Conservation (phyloP, 331 rosid species). For the Ulmus americana region DNA sequence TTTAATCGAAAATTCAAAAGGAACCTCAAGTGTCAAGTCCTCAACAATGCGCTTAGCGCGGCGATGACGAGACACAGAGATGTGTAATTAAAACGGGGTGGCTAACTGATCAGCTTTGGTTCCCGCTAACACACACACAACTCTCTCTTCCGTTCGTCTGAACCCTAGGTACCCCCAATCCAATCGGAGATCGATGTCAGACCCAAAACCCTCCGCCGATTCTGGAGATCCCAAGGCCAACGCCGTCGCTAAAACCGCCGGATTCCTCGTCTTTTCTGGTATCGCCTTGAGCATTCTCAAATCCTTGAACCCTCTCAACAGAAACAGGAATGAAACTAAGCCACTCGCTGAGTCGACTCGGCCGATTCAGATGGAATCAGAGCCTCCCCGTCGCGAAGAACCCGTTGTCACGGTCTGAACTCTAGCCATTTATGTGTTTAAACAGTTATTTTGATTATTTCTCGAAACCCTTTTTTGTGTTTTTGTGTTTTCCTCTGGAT, state of each 20-base stretch:
- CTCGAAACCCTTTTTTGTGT: slow-evolving; percentile 1
- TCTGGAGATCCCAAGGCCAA: slow-evolving; percentile 15
- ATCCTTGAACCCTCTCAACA: slow-evolving; percentile 21
- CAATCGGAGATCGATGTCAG: slow-evolving; percentile 11
- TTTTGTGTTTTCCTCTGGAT: background rate
- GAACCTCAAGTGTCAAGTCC: too few relatives aligned
- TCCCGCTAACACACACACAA: too few relatives aligned
- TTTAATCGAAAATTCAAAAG: too few relatives aligned
- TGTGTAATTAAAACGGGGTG: too few relatives aligned
- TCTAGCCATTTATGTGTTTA: background rate
- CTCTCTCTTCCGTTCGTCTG: too few relatives aligned
- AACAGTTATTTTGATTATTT: background rate
- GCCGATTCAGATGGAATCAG: slow-evolving; percentile 1
- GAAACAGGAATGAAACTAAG: slow-evolving; percentile 5
- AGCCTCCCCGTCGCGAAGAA: slow-evolving; percentile 14
- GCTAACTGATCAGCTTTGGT: too few relatives aligned
- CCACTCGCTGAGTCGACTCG: slow-evolving; percentile 17
- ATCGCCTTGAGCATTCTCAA: slow-evolving; percentile 29
- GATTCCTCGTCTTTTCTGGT: slow-evolving; percentile 24
- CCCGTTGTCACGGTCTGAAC: slow-evolving; percentile 11
- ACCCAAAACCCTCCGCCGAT: slow-evolving; percentile 11
- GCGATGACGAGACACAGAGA: too few relatives aligned
- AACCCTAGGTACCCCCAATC: slow-evolving; percentile 9
- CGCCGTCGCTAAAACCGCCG: slow-evolving; percentile 18
- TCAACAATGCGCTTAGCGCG: too few relatives aligned